Evolutionary conservation across 1,139 yeast species (phyloP), one percentile per base, ranked within the genome.

Genomic region (Sugiyamaella pinicola): DNA sequence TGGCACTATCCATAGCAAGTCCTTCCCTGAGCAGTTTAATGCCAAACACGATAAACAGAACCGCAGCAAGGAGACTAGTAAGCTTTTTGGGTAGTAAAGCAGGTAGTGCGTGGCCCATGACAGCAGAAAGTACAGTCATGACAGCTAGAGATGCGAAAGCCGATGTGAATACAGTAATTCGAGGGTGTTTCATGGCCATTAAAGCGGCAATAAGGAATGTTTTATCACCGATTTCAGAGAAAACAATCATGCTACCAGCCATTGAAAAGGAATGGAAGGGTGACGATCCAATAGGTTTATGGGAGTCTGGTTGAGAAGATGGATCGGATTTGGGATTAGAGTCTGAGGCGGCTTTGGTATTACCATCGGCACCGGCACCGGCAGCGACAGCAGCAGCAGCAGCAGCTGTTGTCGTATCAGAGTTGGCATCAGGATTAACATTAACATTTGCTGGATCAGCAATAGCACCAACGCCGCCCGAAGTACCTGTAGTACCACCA

Each of bases 221-320:
- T 74, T 93, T 95, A 71, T 93, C 99, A 54, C 99, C 99, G 57
- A 95, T 84, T 70, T 93, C 99, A 24, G 96, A 87, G 26, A 90
- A 87, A 40, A 88, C 74, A 66, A 93, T 93, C 99, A 93, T 93
- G 52, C 67, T 57, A 26, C 66, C 60, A 5, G 77, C 66, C 62
- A 73, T 70, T 41, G 68, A 48, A 45, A 73, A 66, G 13, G 73
- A 66, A 44, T 67, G 63, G 19, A 63, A 54, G 7, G 53, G 45
- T 18, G 46, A 42, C 9, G 49, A 12, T 12, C 42, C 49, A 12
- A 33, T 17, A 9, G 43, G 12, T 17, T 17, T 19, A 19, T 34
- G 13, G 37, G 22, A 22, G 38, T 15, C 29, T 31, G 37, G 38
- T 4, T 15, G 22, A 21, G 29, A 22, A 9, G 17, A n/a, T 6